Evolutionary conservation across 257 asterid species (phyloP).

Genomic region (Plantago major): DNA sequence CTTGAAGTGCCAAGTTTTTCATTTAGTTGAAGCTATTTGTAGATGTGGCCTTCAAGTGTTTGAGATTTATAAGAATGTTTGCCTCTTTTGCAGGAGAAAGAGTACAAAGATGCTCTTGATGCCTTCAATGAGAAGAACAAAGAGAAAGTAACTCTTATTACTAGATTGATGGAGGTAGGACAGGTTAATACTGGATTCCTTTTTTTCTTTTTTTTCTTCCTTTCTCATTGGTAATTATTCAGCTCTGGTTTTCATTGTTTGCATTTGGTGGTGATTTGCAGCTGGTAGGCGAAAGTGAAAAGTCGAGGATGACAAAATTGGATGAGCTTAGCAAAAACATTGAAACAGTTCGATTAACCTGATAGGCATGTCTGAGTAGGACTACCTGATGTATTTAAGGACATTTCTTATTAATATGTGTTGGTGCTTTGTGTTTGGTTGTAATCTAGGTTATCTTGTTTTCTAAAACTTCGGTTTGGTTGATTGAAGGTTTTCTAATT

Average conservation of each 20-base stretch:
- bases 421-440: conserved; percentile 13
- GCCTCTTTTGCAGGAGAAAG: conserved; percentile 39
- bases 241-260: neutral
- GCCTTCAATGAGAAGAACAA: conserved; percentile 47
- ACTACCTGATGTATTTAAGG: conserved; percentile 23
- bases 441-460: conserved; percentile 2
- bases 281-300: conserved; percentile 61
- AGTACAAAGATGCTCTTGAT: conserved; percentile 56
- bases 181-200: neutral
- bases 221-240: neutral
- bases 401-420: conserved; percentile 12
- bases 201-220: neutral
- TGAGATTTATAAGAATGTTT: neutral
- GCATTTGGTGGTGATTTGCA: conserved; percentile 13
- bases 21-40: neutral
- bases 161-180: conserved; percentile 45
- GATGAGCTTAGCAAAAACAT: conserved; percentile 64
- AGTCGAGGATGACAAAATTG: conserved; percentile 46
- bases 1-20: too few species aligned
- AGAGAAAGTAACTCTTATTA: conserved; percentile 50
- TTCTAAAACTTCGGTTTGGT: too few species aligned
- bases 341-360: conserved; percentile 20
- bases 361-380: conserved; percentile 8
- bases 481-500: too few species aligned
- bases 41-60: neutral